These are phyloP conservation scores for Naganishia liquefaciens DNA, from an alignment of 1,284 basidiomycete species.

Conservation along the genomic window DNA sequence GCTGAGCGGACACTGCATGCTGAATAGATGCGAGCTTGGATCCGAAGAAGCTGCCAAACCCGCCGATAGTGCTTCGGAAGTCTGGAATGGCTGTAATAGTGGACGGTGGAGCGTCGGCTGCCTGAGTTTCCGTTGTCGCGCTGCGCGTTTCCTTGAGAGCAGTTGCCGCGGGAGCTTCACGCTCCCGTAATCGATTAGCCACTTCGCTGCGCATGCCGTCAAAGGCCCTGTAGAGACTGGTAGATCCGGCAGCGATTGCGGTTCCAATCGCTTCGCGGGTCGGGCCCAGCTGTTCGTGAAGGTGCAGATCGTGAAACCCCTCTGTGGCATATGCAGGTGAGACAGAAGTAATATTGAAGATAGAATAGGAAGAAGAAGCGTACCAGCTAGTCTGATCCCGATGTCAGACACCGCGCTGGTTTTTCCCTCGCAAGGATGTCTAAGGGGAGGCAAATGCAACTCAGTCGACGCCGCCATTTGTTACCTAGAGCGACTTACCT, in stretches of 20 bases:
- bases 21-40: constrained; percentile 40
- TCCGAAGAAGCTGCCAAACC: constrained; percentile 50
- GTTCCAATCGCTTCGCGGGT: constrained; percentile 79
- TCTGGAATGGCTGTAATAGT: constrained; percentile 35
- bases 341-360: not conserved
- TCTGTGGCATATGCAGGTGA: constrained; percentile 58
- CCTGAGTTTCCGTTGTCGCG: not conserved
- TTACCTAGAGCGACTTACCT: constrained; percentile 57
- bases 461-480: not conserved
- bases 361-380: constrained; percentile 20
- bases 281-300: constrained; percentile 85
- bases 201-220: constrained; percentile 68
- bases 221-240: constrained; percentile 81
- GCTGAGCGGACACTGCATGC: constrained; percentile 15
- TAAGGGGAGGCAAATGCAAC: constrained; percentile 50
- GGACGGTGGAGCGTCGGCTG: constrained; percentile 9
- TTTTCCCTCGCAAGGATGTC: constrained; percentile 83
- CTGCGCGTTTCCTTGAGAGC: constrained; percentile 1
- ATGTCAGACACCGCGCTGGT: constrained; percentile 85
- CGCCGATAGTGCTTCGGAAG: constrained; percentile 44
- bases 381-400: constrained; percentile 67
- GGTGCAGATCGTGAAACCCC: constrained; percentile 83
- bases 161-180: constrained; percentile 34
- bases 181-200: constrained; percentile 42
- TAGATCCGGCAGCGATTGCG: constrained; percentile 70